Evolutionary conservation across 1,139 yeast genomes (phyloP).

Genomic region (Magnusiomyces magnusii): DNA sequence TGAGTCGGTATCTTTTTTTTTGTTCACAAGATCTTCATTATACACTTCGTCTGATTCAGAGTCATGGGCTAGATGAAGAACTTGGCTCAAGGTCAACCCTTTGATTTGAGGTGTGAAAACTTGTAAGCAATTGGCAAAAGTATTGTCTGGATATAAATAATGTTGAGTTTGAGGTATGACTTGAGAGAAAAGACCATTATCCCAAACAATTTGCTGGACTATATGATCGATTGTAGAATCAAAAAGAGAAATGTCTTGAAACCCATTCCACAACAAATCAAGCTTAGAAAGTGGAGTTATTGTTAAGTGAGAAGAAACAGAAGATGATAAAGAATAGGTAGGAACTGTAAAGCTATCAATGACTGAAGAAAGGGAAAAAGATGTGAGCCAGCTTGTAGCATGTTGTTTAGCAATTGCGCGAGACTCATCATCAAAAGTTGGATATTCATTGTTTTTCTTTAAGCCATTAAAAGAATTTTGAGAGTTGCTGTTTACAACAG

Average conservation of each 20-base stretch:
- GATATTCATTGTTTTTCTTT: too few species aligned
- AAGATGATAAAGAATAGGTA: background rate
- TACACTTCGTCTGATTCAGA: background rate
- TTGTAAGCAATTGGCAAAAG: background rate
- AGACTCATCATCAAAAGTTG: background rate
- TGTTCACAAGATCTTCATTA: background rate
- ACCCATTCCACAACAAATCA: background rate
- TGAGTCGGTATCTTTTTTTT: background rate
- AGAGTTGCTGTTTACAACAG: background rate
- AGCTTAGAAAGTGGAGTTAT: background rate
- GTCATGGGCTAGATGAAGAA: background rate
- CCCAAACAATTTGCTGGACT: conserved; percentile 42
- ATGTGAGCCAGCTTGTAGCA: background rate
- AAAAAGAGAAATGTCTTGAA: conserved; percentile 16
- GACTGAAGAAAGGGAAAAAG: conserved; percentile 2
- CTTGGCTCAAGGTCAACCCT: background rate
- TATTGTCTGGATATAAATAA: background rate
- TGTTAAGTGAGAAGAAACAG: background rate
- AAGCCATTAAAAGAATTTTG: too few species aligned
- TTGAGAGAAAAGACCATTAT: conserved; percentile 30
- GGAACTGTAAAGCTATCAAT: background rate
- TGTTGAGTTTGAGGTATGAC: background rate
- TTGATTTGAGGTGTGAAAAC: background rate
- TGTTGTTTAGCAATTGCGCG: background rate
- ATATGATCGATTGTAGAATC: conserved; percentile 29